Percentiles rank a stretch among this genome's conserved stretches.
Conservation (phyloP, 495 filamentous ascomycete genomes). For the Clavariopsis aquatica region DNA sequence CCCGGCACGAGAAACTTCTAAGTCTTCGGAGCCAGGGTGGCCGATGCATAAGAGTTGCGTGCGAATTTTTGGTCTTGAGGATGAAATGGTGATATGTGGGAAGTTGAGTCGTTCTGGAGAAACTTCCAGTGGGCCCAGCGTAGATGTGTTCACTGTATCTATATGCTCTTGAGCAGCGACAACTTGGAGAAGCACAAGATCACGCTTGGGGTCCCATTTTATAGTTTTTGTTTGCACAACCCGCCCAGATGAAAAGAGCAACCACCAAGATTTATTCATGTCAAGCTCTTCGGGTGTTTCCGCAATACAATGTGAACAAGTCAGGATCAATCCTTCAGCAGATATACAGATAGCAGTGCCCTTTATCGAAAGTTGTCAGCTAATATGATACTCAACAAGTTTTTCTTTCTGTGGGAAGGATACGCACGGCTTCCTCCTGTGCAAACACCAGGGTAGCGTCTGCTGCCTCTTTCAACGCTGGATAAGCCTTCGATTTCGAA, state of each 20-base stretch:
- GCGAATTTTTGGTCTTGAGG: neutral
- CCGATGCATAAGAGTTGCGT: conserved; percentile 45
- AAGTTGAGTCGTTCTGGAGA: conserved; percentile 5
- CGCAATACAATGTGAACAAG: conserved; percentile 53
- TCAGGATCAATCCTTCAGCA: conserved; percentile 48
- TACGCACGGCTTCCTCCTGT: conserved; percentile 46
- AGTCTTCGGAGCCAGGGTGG: conserved; percentile 52
- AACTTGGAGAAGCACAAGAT: conserved; percentile 49
- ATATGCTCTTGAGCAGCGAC: conserved; percentile 34
- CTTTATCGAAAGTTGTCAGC: neutral
- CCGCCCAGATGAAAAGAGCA: conserved; percentile 45
- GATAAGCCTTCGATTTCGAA: neutral
- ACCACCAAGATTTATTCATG: conserved; percentile 39
- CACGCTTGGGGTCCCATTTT: conserved; percentile 46
- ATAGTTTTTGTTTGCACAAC: conserved; percentile 45
- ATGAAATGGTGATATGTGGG: conserved; percentile 22
- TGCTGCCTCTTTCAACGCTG: conserved; percentile 21
- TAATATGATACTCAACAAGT: neutral
- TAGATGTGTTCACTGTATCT: neutral
- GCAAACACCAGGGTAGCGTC: conserved; percentile 53
- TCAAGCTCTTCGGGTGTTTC: conserved; percentile 41
- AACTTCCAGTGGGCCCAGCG: neutral
- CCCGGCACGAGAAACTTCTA: conserved; percentile 41
- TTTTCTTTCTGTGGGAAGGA: neutral
- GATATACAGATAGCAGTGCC: conserved; percentile 53